These are phyloP conservation scores for Fusarium brevicatenulatum DNA, from an alignment of 2,329 filamentous ascomycete species.

Conservation along the genomic window DNA sequence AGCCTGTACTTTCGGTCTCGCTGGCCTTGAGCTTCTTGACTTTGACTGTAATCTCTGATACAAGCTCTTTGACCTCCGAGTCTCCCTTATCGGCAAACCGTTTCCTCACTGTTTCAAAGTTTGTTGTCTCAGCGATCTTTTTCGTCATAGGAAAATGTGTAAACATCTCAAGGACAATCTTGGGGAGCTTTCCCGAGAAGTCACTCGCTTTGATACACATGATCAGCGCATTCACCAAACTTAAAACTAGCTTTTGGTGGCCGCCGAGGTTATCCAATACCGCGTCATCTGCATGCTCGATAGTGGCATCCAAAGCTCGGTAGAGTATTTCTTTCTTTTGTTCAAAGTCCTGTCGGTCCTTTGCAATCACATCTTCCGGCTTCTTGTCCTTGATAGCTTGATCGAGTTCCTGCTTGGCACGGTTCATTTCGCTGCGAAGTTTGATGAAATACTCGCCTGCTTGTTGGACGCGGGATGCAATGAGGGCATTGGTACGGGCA, in stretches of 20 bases:
- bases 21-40: slow-evolving; percentile 54
- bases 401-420: slow-evolving; percentile 57
- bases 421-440: slow-evolving; percentile 59
- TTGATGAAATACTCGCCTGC: slow-evolving; percentile 62
- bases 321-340: slow-evolving; percentile 61
- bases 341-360: slow-evolving; percentile 55
- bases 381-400: slow-evolving; percentile 56
- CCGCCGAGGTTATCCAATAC: slow-evolving; percentile 68
- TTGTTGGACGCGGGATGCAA: slow-evolving; percentile 60
- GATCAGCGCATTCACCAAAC: slow-evolving; percentile 64
- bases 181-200: slow-evolving; percentile 64
- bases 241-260: slow-evolving; percentile 66
- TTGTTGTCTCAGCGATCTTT: slow-evolving; percentile 70
- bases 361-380: slow-evolving; percentile 49
- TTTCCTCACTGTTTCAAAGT: slow-evolving; percentile 72
- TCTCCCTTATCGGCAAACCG: slow-evolving; percentile 73
- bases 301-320: slow-evolving; percentile 63
- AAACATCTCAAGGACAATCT: slow-evolving; percentile 68
- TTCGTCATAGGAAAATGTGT: slow-evolving; percentile 70
- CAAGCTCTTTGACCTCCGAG: slow-evolving; percentile 69
- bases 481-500: slow-evolving; percentile 51
- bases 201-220: slow-evolving; percentile 64
- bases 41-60: slow-evolving; percentile 65
- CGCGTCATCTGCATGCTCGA: slow-evolving; percentile 63
- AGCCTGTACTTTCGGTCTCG: slow-evolving; percentile 52